Base-by-base conservation (phyloP, 306 rosid species). In the Vigna trinervia region DNA sequence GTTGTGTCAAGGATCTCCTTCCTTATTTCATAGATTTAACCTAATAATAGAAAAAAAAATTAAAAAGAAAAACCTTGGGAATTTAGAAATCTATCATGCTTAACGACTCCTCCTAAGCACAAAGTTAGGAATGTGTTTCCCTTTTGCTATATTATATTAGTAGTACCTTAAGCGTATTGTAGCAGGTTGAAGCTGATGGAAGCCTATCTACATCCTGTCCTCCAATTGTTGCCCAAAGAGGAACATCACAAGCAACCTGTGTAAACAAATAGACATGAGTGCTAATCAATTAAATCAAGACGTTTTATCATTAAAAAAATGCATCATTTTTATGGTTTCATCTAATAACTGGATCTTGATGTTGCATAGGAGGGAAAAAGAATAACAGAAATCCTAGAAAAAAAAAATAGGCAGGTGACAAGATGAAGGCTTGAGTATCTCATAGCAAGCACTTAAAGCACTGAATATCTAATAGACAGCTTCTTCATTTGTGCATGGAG, bases 111-210 rank as follows among this genome's bases (percentile, higher is more conserved):
- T 15, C 58, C 30, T 5, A 26, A 41, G 32, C 47, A 57, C 54
- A 57, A 15, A 56, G 74, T 56, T 28, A 23, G 57, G 71, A 46
- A 77, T 63, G 74, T 51, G 62, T 51, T 72, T 66, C 65, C 69
- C 48, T 26, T 3, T 43, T 47, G 75, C 59, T 68, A 28, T 38
- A 76, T 38, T 68, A 28, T 22, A 76, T 38, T 14, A 52, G 13
- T 20, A 50, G 56, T 89, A 95, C 99, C 97, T 95, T 92, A 69
- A 95, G 93, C 63, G 97, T 90, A 84, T 95, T 95, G 78, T 95
- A 95, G 88, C 99, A 95, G 53, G 99, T 95, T 45, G 99, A 95
- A 79, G 97, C 99, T 70, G 99, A 92, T 60, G 99, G 99, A 81
- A 95, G 99, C 73, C 99, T 87, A 34, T 95, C 96, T n/a, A 92